Evolutionary conservation across 2,329 filamentous ascomycete species (phyloP).

Genomic region (Venturia asperata): DNA sequence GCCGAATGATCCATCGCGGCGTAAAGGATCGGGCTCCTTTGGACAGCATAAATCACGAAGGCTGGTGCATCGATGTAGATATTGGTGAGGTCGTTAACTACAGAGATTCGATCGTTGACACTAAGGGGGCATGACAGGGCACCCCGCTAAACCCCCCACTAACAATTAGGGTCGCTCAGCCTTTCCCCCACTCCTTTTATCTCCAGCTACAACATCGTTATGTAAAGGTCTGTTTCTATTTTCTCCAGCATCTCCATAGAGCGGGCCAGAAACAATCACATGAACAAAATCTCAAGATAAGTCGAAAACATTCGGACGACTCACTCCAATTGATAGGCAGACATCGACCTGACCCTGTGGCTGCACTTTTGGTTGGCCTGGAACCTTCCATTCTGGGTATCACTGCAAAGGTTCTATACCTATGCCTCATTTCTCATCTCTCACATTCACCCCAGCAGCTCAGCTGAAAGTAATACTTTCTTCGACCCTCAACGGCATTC

Average conservation of each 20-base stretch:
- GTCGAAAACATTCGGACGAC: too few species aligned
- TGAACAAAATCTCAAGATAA: background rate
- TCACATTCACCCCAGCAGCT: background rate
- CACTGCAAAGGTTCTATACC: background rate
- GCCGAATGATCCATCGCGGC: background rate
- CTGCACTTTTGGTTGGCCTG: background rate
- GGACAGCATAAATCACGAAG: slow-evolving; percentile 13
- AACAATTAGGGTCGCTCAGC: too few species aligned
- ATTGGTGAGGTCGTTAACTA: background rate
- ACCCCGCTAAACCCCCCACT: too few species aligned
- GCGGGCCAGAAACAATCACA: background rate
- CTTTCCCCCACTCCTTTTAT: background rate
- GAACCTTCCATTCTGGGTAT: background rate
- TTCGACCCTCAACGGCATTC: background rate
- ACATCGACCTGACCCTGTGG: too few species aligned
- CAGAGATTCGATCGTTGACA: background rate
- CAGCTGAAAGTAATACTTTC: background rate
- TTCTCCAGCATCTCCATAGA: background rate
- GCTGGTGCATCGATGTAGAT: background rate
- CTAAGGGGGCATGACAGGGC: too few species aligned
- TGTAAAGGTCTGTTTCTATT: background rate
- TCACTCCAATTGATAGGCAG: too few species aligned
- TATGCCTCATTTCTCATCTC: background rate
- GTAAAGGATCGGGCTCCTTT: slow-evolving; percentile 3
- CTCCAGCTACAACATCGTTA: too few species aligned